Base-by-base conservation (phyloP, 805 yeast genomes). In the Pichia cabralensis region DNA sequence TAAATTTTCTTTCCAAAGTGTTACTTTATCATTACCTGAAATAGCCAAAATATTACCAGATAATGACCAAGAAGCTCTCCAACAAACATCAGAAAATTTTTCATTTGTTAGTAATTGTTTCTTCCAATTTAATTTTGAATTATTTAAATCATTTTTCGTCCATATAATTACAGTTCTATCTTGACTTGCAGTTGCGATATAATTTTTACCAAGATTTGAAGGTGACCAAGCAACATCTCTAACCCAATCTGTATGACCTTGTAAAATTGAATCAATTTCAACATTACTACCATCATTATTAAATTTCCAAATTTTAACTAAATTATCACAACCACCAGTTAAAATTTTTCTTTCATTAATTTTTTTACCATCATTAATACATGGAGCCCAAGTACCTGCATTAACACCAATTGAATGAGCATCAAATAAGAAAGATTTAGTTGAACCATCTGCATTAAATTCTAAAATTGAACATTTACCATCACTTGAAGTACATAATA, bases 171-270 rank as follows among this genome's bases (percentile, higher is more conserved):
- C 96, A 1, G 94, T 81, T 56, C 84, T 79, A 60, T 92, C 99
- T 62, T 92, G 97, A 16, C 97, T 88, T 8, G 96, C 96, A 24
- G 95, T 77, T 11, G 97, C 98, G 49, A 92, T 81, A 56, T 86
- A 89, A 11, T 94, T 77, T 47, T 83, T 80, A 30, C 84, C 71
- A 42, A 92, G 69, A 31, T 84, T 76, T 2, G 95, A 77, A 31
- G 97, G 96, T 15, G 96, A 85, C 98, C 98, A 92, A 4, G 94
- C 85, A 41, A 89, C 96, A 56, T 92, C 99, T 60, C 98, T 78
- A 22, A 92, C 96, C 99, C 99, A 92, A 59, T 92, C 98, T 13
- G 83, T 68, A 59, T 92, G 98, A 26, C 96, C 98, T 43, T 76
- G 78, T 35, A 92, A 69, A 19, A 74, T 71, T 28, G 77, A 78